A percentile compares a stretch with the other conserved stretches of the same genome.
These are phyloP conservation scores for Coelastrella sp. DNA, from an alignment of 139 green algal species.

Conservation along the genomic window DNA sequence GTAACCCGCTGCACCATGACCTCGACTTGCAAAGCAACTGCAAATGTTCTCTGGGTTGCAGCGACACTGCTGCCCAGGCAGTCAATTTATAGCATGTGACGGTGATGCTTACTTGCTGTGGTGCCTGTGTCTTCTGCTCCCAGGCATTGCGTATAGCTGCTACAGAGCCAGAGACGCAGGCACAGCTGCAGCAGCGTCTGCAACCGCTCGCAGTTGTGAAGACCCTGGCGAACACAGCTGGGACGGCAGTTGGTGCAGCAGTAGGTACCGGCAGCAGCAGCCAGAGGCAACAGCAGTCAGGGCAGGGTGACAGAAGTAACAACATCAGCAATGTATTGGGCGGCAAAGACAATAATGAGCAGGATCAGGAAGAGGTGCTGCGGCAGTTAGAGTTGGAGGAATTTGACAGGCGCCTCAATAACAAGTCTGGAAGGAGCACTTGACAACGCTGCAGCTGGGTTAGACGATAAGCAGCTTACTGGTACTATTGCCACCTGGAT, in stretches of 20 bases:
- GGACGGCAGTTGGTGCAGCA: background rate
- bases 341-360: background rate
- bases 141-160: constrained; percentile 55
- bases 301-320: background rate
- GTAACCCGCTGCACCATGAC: no score
- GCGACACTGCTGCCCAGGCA: background rate
- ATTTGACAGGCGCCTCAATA: constrained; percentile 32
- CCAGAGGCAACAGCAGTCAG: background rate
- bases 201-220: constrained; percentile 1
- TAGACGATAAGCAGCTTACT: background rate
- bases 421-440: background rate
- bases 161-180: constrained; percentile 50
- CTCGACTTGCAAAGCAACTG: no score
- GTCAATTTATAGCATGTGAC: background rate
- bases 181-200: constrained; percentile 40
- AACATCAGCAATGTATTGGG: background rate
- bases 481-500: background rate
- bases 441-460: background rate
- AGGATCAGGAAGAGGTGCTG: background rate
- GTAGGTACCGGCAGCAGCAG: background rate
- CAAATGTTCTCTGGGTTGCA: no score
- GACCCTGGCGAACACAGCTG: background rate
- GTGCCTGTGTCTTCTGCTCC: background rate
- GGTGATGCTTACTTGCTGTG: background rate
- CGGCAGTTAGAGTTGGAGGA: constrained; percentile 17